Evolutionary conservation across 768 basidiomycete genomes (phyloP).

Genomic region (Podaxis carcinomalis): DNA sequence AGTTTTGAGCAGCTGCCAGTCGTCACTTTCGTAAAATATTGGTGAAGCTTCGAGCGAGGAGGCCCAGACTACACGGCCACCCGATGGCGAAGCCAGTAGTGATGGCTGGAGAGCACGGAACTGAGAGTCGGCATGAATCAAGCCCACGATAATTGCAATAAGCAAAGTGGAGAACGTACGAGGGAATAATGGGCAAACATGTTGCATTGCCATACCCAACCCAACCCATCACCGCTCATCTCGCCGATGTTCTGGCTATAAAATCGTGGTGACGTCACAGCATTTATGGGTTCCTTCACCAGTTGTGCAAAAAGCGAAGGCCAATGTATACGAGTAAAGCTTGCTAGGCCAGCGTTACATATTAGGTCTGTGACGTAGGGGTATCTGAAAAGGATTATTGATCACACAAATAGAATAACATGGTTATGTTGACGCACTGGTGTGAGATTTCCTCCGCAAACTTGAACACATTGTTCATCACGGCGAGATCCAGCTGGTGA

Average conservation of each 20-base stretch:
- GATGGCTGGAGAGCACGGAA: slow-evolving; percentile 56
- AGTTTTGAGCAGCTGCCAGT: slow-evolving; percentile 68
- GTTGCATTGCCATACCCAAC: slow-evolving; percentile 84
- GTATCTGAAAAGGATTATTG: slow-evolving; percentile 41
- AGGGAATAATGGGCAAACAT: slow-evolving; percentile 77
- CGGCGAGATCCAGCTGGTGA: slow-evolving; percentile 60
- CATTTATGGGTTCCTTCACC: slow-evolving; percentile 35
- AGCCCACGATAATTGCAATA: background rate
- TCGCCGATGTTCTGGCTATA: slow-evolving; percentile 57
- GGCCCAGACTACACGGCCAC: slow-evolving; percentile 72
- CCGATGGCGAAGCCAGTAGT: slow-evolving; percentile 42
- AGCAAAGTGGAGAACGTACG: slow-evolving; percentile 37
- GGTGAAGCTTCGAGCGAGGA: slow-evolving; percentile 66
- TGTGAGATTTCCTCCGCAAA: slow-evolving; percentile 52
- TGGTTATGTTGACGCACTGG: slow-evolving; percentile 39
- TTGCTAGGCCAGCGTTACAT: slow-evolving; percentile 73
- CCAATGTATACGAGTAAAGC: slow-evolving; percentile 55
- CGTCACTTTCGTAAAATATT: slow-evolving; percentile 50
- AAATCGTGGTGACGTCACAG: slow-evolving; percentile 51
- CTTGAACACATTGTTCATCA: slow-evolving; percentile 52
- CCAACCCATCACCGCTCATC: slow-evolving; percentile 63
- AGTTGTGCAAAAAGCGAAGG: slow-evolving; percentile 40
- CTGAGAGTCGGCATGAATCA: slow-evolving; percentile 29
- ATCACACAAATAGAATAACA: background rate
- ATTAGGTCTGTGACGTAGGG: slow-evolving; percentile 79